Conservation (phyloP, 495 filamentous ascomycete species). For the Collariella sp. region DNA sequence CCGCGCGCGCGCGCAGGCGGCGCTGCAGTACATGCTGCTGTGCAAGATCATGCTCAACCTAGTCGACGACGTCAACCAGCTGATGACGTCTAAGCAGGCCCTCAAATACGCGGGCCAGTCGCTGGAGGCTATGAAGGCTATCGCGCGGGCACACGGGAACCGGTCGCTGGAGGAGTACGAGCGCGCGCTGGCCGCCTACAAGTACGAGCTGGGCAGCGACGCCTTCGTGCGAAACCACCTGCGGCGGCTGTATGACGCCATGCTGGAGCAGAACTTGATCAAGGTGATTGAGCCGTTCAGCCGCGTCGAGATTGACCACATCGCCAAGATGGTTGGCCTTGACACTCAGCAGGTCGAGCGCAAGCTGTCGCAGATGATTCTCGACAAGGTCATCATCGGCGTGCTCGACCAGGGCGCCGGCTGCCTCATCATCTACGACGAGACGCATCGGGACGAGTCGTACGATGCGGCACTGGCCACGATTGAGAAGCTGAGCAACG, state of each 20-base stretch:
- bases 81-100: constrained; percentile 91
- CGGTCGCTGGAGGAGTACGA: constrained; percentile 95
- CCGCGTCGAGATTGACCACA: constrained; percentile 90
- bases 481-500: constrained; percentile 93
- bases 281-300: constrained; percentile 99
- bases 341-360: constrained; percentile 95
- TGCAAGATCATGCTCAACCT: constrained; percentile 99
- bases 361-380: constrained; percentile 97
- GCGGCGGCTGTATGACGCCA: constrained; percentile 88
- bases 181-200: constrained; percentile 76
- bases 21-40: constrained; percentile 97
- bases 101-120: constrained; percentile 89
- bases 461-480: constrained; percentile 93
- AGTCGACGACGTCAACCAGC: constrained; percentile 84
- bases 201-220: constrained; percentile 85
- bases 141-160: constrained; percentile 89
- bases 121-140: constrained; percentile 97
- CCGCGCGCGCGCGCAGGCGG: constrained; percentile 73
- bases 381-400: constrained; percentile 96
- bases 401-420: constrained; percentile 96
- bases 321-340: constrained; percentile 92
- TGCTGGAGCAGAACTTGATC: constrained; percentile 97
- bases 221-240: constrained; percentile 93
- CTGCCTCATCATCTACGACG: constrained; percentile 93
- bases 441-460: constrained; percentile 82